Conservation (phyloP, 139 green algal genomes). For the Chlamydomonas applanata region DNA sequence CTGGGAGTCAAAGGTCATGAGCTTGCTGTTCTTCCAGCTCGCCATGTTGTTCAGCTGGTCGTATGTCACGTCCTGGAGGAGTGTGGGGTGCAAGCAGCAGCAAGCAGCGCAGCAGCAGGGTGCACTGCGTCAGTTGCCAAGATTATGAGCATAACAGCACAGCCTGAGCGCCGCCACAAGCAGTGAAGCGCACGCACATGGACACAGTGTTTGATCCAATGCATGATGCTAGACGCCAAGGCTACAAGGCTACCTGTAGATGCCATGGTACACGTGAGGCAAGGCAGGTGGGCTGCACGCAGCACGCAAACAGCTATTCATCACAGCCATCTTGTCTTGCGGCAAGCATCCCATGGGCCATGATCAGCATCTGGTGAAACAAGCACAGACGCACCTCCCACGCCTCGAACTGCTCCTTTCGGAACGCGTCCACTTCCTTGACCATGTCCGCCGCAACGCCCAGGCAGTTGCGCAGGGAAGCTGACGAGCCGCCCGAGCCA, state of each 20-base stretch:
- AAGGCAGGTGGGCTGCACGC: too few species aligned
- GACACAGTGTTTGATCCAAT: too few species aligned
- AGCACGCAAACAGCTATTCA: neutral
- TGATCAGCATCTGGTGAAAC: too few species aligned
- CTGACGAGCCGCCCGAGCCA: neutral
- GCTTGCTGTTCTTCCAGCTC: constrained; percentile 60
- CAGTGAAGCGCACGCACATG: neutral
- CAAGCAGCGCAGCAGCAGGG: too few species aligned
- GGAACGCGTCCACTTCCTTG: constrained; percentile 45
- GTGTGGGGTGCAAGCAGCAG: too few species aligned
- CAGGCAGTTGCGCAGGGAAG: constrained; percentile 37
- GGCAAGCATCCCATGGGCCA: neutral
- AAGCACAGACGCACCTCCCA: constrained; percentile 37
- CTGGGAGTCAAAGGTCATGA: constrained; percentile 73
- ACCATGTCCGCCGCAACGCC: constrained; percentile 40
- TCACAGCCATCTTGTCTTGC: neutral
- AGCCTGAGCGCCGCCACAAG: too few species aligned
- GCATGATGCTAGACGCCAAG: too few species aligned
- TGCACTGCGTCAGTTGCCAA: too few species aligned
- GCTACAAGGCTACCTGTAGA: neutral
- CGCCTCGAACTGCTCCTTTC: constrained; percentile 36
- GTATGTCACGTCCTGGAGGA: constrained; percentile 33
- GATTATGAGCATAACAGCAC: too few species aligned
- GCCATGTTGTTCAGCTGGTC: constrained; percentile 56
- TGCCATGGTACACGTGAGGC: neutral